Conservation (phyloP, 1,284 basidiomycete species). For the Apiotrichum sp. region DNA sequence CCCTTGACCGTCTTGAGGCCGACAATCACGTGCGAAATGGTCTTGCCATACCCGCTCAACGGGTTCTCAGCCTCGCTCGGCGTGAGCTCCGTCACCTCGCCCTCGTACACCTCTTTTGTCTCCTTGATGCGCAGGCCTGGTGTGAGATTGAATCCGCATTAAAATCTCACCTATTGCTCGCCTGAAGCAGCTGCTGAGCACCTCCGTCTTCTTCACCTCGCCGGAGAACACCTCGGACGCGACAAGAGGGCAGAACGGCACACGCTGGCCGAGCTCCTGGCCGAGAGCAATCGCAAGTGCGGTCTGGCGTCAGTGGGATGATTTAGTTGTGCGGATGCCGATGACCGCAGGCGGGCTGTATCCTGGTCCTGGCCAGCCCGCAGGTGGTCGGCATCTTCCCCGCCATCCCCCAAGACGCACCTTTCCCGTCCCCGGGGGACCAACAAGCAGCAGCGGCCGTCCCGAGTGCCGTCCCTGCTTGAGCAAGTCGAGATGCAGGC, state of each 20-base stretch:
- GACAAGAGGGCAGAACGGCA: constrained; percentile 98
- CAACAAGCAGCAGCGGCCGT: constrained; percentile 45
- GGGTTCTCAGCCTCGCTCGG: constrained; percentile 94
- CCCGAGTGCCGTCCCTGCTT: constrained; percentile 42
- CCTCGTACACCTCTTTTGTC: constrained; percentile 98
- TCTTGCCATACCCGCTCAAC: constrained; percentile 94
- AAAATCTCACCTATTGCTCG: constrained; percentile 78
- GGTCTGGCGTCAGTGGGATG: constrained; percentile 54
- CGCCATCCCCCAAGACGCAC: constrained; percentile 18
- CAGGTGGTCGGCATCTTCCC: not conserved
- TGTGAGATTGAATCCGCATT: not conserved
- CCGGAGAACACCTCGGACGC: constrained; percentile 94
- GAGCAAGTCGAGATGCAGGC: constrained; percentile 42
- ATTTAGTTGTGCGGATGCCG: no score
- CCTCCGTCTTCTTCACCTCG: constrained; percentile 99
- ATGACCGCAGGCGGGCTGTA: no score
- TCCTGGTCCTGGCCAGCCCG: no score
- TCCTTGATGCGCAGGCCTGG: constrained; percentile 92
- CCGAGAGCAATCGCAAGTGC: constrained; percentile 89
- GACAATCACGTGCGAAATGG: constrained; percentile 92
- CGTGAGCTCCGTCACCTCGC: constrained; percentile 94
- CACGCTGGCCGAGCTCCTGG: constrained; percentile 88
- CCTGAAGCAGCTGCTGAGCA: constrained; percentile 90
- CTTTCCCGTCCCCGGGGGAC: constrained; percentile 47
- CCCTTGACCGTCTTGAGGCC: constrained; percentile 96